Conservation (phyloP, 2,329 filamentous ascomycete species). For the Trichoderma harzianum region DNA sequence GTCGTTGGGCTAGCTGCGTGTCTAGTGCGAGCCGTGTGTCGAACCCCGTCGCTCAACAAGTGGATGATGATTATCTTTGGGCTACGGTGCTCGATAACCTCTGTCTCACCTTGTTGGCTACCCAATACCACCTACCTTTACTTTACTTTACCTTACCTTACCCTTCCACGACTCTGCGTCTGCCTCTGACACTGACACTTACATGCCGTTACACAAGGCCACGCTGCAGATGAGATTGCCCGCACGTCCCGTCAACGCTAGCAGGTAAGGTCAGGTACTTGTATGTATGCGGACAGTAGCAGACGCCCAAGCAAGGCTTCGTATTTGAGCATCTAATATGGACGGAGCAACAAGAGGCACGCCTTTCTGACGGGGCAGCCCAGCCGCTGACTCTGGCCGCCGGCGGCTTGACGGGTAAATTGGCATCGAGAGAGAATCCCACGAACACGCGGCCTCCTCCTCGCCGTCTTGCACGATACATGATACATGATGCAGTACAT, state of each 20-base stretch:
- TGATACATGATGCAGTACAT: neutral
- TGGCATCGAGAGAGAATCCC: neutral
- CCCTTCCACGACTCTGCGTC: neutral
- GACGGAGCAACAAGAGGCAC: neutral
- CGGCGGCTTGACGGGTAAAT: slow-evolving; percentile 10
- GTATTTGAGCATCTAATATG: neutral
- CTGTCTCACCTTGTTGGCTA: slow-evolving; percentile 10
- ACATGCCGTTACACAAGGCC: slow-evolving; percentile 6
- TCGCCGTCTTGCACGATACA: neutral
- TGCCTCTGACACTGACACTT: neutral
- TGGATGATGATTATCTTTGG: neutral
- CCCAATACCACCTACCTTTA: neutral
- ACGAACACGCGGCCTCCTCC: neutral
- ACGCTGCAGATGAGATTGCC: slow-evolving; percentile 3
- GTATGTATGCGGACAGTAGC: neutral
- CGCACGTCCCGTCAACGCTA: neutral
- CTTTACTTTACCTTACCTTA: neutral
- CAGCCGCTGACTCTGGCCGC: slow-evolving; percentile 5
- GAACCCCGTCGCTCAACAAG: neutral
- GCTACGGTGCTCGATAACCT: neutral
- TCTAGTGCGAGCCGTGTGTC: neutral
- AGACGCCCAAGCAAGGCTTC: neutral
- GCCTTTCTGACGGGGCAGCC: neutral
- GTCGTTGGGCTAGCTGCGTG: neutral
- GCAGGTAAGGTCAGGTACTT: neutral